These are phyloP conservation scores for Phytophthora pinifolia DNA, from an alignment of 352 stramenopile species.

Conservation along the genomic window DNA sequence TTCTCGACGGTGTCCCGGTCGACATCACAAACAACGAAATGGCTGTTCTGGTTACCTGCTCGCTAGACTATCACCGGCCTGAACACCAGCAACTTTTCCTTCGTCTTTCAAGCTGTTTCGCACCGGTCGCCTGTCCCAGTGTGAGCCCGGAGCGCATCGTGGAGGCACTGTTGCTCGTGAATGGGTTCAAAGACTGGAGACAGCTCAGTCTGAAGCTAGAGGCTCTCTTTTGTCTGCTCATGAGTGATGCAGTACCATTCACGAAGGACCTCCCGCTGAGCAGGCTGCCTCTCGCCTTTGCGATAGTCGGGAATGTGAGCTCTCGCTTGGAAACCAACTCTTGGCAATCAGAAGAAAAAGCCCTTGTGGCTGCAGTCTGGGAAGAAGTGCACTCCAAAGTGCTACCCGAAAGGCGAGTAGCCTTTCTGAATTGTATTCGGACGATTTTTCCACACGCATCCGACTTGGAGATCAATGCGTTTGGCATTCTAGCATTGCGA, in stretches of 20 bases:
- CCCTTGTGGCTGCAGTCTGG: slow-evolving; percentile 50
- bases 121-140: slow-evolving; percentile 38
- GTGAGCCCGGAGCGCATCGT: slow-evolving; percentile 35
- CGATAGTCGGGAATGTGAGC: slow-evolving; percentile 25
- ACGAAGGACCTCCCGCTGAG: slow-evolving; percentile 23
- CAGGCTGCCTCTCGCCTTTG: slow-evolving; percentile 29
- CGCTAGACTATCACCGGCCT: slow-evolving; percentile 30
- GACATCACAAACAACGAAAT: slow-evolving; percentile 39
- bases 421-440: slow-evolving; percentile 44
- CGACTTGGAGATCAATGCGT: slow-evolving; percentile 42
- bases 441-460: slow-evolving; percentile 37
- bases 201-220: slow-evolving; percentile 42
- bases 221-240: slow-evolving; percentile 31
- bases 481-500: slow-evolving; percentile 22
- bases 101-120: slow-evolving; percentile 42
- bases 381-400: slow-evolving; percentile 46
- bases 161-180: slow-evolving; percentile 36
- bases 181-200: slow-evolving; percentile 47
- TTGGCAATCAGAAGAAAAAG: slow-evolving; percentile 42
- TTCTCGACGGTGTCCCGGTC: slow-evolving; percentile 35
- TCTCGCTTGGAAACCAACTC: slow-evolving; percentile 17
- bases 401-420: slow-evolving; percentile 38
- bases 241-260: slow-evolving; percentile 29
- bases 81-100: slow-evolving; percentile 48
- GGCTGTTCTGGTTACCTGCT: slow-evolving; percentile 38